Percentiles rank a stretch among this genome's conserved stretches.
phyloP scores from a whole-genome alignment of 129 eudicot genomes.

The Pittosporum tobira region DNA sequence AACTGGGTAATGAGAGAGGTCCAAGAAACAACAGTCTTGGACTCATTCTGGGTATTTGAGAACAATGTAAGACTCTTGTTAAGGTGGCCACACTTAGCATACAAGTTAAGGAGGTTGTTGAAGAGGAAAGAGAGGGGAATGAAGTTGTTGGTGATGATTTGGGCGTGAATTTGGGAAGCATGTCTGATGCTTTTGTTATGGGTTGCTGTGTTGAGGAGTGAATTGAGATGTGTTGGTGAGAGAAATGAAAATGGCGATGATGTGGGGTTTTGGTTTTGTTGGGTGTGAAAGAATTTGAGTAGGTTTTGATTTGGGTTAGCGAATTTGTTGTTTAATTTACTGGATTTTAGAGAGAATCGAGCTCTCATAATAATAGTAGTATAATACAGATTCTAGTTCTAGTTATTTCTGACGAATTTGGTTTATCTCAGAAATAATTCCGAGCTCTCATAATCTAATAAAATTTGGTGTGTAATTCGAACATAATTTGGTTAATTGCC shows the following conservation, averaged over 20 bases:
- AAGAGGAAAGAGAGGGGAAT: conserved; percentile 16
- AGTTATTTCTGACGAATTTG: neutral
- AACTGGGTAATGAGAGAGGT: conserved; percentile 35
- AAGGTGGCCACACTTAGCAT: conserved; percentile 26
- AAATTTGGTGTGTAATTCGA: too few relatives aligned
- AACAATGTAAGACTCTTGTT: conserved; percentile 22
- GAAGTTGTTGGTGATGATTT: conserved; percentile 17
- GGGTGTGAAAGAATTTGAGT: conserved; percentile 4
- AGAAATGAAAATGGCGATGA: neutral
- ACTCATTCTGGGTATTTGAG: conserved; percentile 8
- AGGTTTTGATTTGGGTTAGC: neutral
- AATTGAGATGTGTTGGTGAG: conserved; percentile 28
- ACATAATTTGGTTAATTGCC: too few relatives aligned
- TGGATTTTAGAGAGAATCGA: conserved; percentile 7
- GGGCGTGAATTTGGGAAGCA: conserved; percentile 29
- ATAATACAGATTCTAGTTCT: too few relatives aligned
- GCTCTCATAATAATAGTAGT: conserved; percentile 13
- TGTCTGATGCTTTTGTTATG: conserved; percentile 23
- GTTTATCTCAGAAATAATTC: too few relatives aligned
- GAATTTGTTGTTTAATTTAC: neutral
- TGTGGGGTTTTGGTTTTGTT: conserved; percentile 1
- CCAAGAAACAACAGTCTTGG: conserved; percentile 22
- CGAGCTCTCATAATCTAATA: too few relatives aligned
- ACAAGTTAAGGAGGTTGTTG: conserved; percentile 29
- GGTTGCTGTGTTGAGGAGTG: conserved; percentile 22